These are phyloP conservation scores for Fusarium sp. DNA, from an alignment of 2,329 filamentous ascomycete genomes.

Conservation along the genomic window DNA sequence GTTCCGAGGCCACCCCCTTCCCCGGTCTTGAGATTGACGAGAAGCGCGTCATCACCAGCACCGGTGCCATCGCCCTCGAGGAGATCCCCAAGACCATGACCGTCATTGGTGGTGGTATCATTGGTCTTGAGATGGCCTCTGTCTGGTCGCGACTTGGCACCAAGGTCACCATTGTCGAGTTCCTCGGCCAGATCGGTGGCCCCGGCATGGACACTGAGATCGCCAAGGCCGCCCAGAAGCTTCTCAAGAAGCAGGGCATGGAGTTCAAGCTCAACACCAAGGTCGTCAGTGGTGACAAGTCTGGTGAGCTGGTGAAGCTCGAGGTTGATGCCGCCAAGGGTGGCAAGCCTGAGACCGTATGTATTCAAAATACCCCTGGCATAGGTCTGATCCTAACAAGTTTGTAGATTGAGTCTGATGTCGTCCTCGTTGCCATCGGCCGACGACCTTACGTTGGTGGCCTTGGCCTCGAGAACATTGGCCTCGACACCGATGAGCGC, in stretches of 20 bases:
- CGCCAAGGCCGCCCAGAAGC: slow-evolving; percentile 90
- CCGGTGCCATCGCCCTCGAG: slow-evolving; percentile 88
- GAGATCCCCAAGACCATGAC: slow-evolving; percentile 96
- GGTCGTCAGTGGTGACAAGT: slow-evolving; percentile 86
- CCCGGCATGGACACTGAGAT: slow-evolving; percentile 98
- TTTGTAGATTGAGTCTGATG: slow-evolving; percentile 87
- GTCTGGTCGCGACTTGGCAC: slow-evolving; percentile 95
- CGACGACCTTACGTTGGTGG: slow-evolving; percentile 94
- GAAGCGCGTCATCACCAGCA: slow-evolving; percentile 97
- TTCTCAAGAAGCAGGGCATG: slow-evolving; percentile 94
- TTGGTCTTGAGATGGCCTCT: slow-evolving; percentile 97
- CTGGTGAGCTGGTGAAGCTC: slow-evolving; percentile 81
- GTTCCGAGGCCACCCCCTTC: slow-evolving; percentile 95
- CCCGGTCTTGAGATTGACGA: slow-evolving; percentile 96
- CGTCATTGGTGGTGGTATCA: slow-evolving; percentile 98
- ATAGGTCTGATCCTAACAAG: slow-evolving; percentile 35
- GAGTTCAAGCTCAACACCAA: slow-evolving; percentile 99
- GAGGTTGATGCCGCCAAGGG: slow-evolving; percentile 94
- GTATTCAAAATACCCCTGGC: slow-evolving; percentile 48
- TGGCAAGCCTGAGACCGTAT: slow-evolving; percentile 90
- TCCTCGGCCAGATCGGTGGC: slow-evolving; percentile 94
- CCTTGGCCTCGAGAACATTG: slow-evolving; percentile 93
- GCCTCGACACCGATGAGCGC: slow-evolving; percentile 90
- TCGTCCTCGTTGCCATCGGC: slow-evolving; percentile 96
- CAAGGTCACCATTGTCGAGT: slow-evolving; percentile 98